Evolutionary conservation across 2,329 filamentous ascomycete species (phyloP).

Genomic region (Colletotrichum graminicola): DNA sequence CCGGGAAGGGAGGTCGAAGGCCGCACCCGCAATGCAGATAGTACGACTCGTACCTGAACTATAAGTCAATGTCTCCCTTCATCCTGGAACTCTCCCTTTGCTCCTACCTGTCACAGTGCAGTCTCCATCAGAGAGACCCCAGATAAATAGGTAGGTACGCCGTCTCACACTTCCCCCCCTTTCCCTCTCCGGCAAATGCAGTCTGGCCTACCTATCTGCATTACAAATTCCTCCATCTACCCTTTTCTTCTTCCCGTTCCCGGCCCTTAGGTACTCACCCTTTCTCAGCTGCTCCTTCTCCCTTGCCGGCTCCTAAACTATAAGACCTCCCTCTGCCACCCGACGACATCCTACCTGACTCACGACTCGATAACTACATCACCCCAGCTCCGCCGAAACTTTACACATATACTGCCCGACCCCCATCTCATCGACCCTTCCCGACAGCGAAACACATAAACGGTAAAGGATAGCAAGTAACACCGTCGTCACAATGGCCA

Average conservation of each 20-base stretch:
- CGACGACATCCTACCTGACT: slow-evolving; percentile 8
- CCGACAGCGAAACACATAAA: slow-evolving; percentile 21
- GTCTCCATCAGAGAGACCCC: slow-evolving; percentile 27
- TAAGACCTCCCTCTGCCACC: slow-evolving; percentile 14
- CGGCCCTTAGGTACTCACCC: neutral
- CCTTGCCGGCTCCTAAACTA: slow-evolving; percentile 31
- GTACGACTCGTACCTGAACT: slow-evolving; percentile 39
- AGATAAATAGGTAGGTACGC: slow-evolving; percentile 41
- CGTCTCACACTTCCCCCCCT: slow-evolving; percentile 21
- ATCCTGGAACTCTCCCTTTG: slow-evolving; percentile 26
- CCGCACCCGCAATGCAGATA: slow-evolving; percentile 29
- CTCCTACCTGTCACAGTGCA: slow-evolving; percentile 29
- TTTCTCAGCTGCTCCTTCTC: slow-evolving; percentile 19
- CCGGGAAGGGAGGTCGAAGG: slow-evolving; percentile 13
- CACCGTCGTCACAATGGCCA: slow-evolving; percentile 45
- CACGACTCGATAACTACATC: slow-evolving; percentile 18
- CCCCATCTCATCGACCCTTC: slow-evolving; percentile 14
- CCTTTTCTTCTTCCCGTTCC: slow-evolving; percentile 21
- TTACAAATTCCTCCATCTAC: slow-evolving; percentile 37
- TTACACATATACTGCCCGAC: neutral
- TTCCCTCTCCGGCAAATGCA: slow-evolving; percentile 6
- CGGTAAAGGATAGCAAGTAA: neutral
- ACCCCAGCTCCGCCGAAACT: slow-evolving; percentile 19
- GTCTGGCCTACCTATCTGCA: slow-evolving; percentile 15
- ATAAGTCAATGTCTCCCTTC: slow-evolving; percentile 28